A percentile compares a stretch with the other conserved stretches of the same genome.
Evolutionary conservation across 768 basidiomycete species (phyloP).

Genomic region (Mycena polygramma): DNA sequence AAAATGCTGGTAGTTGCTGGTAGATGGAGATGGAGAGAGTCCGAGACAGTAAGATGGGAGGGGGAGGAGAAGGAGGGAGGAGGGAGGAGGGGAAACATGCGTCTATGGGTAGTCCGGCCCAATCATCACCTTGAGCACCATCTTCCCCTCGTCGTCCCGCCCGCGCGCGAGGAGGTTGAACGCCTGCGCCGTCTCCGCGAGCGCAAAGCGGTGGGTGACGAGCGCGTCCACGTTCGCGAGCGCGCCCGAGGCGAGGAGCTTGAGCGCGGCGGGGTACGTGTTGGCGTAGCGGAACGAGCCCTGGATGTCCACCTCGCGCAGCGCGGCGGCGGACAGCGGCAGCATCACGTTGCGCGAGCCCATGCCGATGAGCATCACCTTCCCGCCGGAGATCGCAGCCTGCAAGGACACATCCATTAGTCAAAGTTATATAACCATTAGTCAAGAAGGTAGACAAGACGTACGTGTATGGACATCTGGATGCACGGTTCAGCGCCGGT

Average conservation of each 20-base stretch:
- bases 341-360: constrained; percentile 85
- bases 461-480: constrained; percentile 90
- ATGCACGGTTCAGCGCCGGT: constrained; percentile 94
- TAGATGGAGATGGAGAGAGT: not conserved
- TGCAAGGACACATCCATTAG: constrained; percentile 44
- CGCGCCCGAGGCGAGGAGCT: constrained; percentile 77
- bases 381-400: constrained; percentile 85
- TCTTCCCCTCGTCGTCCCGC: constrained; percentile 79
- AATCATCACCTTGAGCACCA: constrained; percentile 94
- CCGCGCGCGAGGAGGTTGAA: constrained; percentile 88
- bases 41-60: too few relatives aligned
- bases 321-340: constrained; percentile 86
- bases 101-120: constrained; percentile 42
- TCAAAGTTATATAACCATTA: constrained; percentile 19
- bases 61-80: not conserved
- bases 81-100: too few relatives aligned
- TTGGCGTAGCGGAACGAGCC: constrained; percentile 94
- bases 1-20: constrained; percentile 6
- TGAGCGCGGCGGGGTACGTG: constrained; percentile 90
- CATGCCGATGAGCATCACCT: constrained; percentile 97
- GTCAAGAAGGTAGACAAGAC: constrained; percentile 47
- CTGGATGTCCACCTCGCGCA: constrained; percentile 92
- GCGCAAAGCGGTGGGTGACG: constrained; percentile 81
- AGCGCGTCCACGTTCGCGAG: constrained; percentile 77
- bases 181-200: constrained; percentile 76